Evolutionary conservation across 768 basidiomycete species (phyloP).

Genomic region (Boletus tylopilopsis): DNA sequence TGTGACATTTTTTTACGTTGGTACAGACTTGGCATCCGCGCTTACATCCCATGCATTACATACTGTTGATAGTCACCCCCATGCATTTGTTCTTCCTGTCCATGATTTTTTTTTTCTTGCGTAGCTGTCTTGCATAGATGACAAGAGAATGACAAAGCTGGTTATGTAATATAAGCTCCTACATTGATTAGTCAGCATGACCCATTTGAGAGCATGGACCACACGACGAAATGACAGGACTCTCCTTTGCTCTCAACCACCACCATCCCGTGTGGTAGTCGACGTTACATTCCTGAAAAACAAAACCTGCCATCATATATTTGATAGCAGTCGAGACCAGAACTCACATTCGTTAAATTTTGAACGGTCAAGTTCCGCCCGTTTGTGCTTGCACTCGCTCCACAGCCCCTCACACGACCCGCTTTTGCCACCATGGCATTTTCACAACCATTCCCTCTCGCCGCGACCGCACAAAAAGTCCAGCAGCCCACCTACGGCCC

Average conservation of each 20-base stretch:
- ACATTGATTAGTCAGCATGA: constrained; percentile 22
- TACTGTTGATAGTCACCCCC: constrained; percentile 14
- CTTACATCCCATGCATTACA: constrained; percentile 17
- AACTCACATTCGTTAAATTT: constrained; percentile 25
- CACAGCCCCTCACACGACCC: constrained; percentile 16
- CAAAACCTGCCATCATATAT: constrained; percentile 3
- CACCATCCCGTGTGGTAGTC: constrained; percentile 20
- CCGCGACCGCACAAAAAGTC: constrained; percentile 46
- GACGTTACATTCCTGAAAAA: constrained; percentile 8
- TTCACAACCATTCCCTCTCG: constrained; percentile 78
- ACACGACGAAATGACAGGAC: constrained; percentile 3
- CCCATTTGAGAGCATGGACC: constrained; percentile 17
- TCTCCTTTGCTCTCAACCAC: constrained; percentile 21
- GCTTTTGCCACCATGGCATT: constrained; percentile 50
- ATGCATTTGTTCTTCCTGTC: constrained; percentile 20
- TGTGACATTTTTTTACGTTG: constrained; percentile 21
- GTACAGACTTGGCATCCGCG: constrained; percentile 24
- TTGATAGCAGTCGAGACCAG: constrained; percentile 21
- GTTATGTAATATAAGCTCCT: not conserved
- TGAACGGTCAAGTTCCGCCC: constrained; percentile 14
- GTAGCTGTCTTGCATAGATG: no score
- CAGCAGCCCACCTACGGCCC: constrained; percentile 67
- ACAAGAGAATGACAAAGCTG: constrained; percentile 1
- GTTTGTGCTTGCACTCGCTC: constrained; percentile 14
- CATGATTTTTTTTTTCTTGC: constrained; percentile 7